Percentiles rank a stretch among this genome's conserved stretches.
These are phyloP conservation scores for Saccharomycopsis fodiens DNA, from an alignment of 805 yeast genomes.

Conservation along the genomic window DNA sequence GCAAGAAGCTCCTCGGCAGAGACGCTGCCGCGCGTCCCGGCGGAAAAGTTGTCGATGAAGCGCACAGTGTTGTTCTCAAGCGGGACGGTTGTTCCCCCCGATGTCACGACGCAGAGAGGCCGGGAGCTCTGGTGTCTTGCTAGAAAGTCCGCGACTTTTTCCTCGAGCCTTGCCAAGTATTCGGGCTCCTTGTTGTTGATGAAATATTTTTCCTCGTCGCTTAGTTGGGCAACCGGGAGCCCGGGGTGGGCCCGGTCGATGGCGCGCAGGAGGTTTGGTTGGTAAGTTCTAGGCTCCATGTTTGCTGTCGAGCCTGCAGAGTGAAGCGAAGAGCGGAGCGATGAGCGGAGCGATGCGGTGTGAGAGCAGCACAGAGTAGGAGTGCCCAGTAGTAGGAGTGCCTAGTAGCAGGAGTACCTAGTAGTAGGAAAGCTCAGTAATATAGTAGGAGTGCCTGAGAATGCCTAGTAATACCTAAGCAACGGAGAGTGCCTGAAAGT, in stretches of 20 bases:
- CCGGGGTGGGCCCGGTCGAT: conserved; percentile 64
- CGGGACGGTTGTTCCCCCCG: conserved; percentile 98
- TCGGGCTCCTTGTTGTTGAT: conserved; percentile 62
- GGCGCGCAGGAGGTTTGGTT: conserved; percentile 61
- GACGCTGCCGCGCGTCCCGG: conserved; percentile 97
- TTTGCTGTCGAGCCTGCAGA: conserved; percentile 2
- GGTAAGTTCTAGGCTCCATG: conserved; percentile 13
- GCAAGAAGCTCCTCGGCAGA: conserved; percentile 88
- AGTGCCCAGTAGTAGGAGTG: too few species aligned
- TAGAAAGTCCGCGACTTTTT: conserved; percentile 55
- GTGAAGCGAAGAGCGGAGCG: too few species aligned
- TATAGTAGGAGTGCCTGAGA: too few species aligned
- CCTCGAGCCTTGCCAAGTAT: conserved; percentile 56
- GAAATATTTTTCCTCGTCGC: conserved; percentile 75
- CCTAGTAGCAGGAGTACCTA: too few species aligned
- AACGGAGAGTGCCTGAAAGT: too few species aligned
- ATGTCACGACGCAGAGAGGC: conserved; percentile 74
- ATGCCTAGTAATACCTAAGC: too few species aligned
- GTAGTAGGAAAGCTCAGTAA: too few species aligned
- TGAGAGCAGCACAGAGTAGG: too few species aligned
- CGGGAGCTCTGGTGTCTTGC: conserved; percentile 42
- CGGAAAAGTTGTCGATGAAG: conserved; percentile 93
- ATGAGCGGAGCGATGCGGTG: too few species aligned
- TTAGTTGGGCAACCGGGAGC: conserved; percentile 63
- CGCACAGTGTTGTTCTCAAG: conserved; percentile 94